Evolutionary conservation across 75 land plant species (phyloP).

Genomic region (Cunninghamia lanceolata): DNA sequence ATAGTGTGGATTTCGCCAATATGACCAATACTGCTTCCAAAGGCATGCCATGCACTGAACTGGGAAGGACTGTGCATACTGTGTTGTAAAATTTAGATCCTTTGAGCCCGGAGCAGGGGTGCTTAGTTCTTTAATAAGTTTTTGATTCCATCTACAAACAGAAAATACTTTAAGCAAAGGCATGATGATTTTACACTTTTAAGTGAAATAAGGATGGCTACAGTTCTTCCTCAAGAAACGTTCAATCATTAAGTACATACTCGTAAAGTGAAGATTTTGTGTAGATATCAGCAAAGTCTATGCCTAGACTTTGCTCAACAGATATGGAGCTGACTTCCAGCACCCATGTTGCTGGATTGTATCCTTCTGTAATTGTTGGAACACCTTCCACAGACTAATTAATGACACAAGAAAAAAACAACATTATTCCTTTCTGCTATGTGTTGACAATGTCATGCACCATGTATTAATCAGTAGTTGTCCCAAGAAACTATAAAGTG

Average conservation of each 20-base stretch:
- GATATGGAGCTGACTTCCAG: constrained; percentile 63
- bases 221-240: not conserved
- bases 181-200: constrained; percentile 17
- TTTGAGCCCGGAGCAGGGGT: constrained; percentile 39
- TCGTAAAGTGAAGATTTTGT: constrained; percentile 39
- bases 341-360: constrained; percentile 94
- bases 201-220: not conserved
- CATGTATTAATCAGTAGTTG: not conserved
- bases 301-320: constrained; percentile 49
- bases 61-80: constrained; percentile 36
- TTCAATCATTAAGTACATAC: constrained; percentile 28
- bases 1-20: constrained; percentile 49
- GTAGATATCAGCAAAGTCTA: constrained; percentile 77
- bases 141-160: constrained; percentile 46
- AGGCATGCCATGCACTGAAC: constrained; percentile 41
- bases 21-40: constrained; percentile 55
- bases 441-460: not conserved
- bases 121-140: constrained; percentile 63
- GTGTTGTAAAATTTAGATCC: constrained; percentile 32
- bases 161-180: constrained; percentile 27
- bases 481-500: not conserved
- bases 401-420: not conserved
- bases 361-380: constrained; percentile 67
- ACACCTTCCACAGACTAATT: constrained; percentile 62
- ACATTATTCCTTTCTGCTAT: not conserved